Evolutionary conservation across 192 early-diverging fungal genomes (phyloP).

Genomic region (Jimgerdemannia flammicorona): DNA sequence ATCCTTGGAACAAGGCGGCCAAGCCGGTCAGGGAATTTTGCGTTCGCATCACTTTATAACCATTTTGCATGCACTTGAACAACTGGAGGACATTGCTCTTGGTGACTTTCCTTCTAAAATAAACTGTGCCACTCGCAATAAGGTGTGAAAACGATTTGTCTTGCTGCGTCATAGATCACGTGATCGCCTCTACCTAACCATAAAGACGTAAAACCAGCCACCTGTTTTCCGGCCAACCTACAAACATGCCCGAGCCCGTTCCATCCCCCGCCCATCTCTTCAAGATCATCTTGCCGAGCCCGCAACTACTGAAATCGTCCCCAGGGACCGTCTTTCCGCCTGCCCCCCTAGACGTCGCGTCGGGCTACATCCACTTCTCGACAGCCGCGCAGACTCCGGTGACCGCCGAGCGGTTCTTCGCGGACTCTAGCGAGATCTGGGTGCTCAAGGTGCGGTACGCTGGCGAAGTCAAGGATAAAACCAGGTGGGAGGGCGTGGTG

Average conservation of each 20-base stretch:
- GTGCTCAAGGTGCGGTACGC: constrained; percentile 8
- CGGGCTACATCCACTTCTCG: constrained; percentile 8
- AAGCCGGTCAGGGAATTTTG: no score
- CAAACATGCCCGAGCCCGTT: background rate
- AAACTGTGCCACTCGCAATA: no score
- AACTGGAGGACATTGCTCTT: no score
- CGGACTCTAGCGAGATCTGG: constrained; percentile 5
- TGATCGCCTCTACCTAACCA: no score
- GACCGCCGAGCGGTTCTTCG: constrained; percentile 10
- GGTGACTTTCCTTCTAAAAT: no score
- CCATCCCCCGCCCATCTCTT: background rate
- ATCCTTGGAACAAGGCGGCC: no score
- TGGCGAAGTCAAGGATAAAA: background rate
- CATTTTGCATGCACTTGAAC: no score
- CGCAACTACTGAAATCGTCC: background rate
- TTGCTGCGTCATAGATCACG: no score
- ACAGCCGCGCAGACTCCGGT: constrained; percentile 5
- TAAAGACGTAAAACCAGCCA: no score
- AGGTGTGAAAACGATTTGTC: no score
- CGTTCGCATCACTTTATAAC: no score
- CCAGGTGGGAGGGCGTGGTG: constrained; percentile 7
- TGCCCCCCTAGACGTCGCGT: constrained; percentile 8
- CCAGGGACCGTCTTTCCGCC: constrained; percentile 1
- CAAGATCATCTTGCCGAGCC: constrained; percentile 9
- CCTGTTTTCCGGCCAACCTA: no score